Evolutionary conservation across 2,329 filamentous ascomycete species (phyloP), one percentile per base, ranked within the genome.

Genomic region (Colletotrichum aenigma): DNA sequence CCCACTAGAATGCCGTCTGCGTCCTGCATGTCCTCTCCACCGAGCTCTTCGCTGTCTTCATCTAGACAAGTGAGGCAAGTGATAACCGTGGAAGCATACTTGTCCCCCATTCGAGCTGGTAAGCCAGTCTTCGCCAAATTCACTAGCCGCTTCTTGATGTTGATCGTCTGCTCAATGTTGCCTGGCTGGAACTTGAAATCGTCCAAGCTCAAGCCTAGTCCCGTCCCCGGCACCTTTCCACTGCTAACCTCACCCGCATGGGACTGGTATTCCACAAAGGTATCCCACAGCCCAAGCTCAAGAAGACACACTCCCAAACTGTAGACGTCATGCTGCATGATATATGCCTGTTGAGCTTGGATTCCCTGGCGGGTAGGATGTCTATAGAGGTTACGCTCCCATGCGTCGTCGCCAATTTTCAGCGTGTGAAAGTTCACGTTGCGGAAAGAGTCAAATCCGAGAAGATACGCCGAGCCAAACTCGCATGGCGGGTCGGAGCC

Each of bases 241-340:
- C 1, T 4, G 1, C 7, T 12, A 5, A 38, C 16, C 9, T 60
- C 36, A 1, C 34, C 34, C 21, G 52, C 38, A 16, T 4, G 16
- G 15, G 24, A 30, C 7, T 60, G 4, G 60, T 82, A 82, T 3
- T 56, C 24, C 12, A 85, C 78, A 34, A 84, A 81, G 0, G 82
- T 85, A 1, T 82, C 70, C 87, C 88, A 89, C 1, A 91, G 76
- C 0, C 88, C 89, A 30, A 91, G 85, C 78, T 91, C 89, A 0
- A 91, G 80, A 1, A 91, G 82, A 66, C 87, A 89, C 0, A 91
- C 88, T 0, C 89, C 89, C 0, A 91, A 83, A 70, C 88, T 89
- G 79, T 91, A 91, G 13, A 91, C 88, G 74, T 91, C 89, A 78
- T 91, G 89, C 68, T 89, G 86, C 86, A 91, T 90, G 3, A 77